These are phyloP conservation scores for Euphorbia pulcherrima DNA, from an alignment of 345 rosid genomes.

Conservation along the genomic window DNA sequence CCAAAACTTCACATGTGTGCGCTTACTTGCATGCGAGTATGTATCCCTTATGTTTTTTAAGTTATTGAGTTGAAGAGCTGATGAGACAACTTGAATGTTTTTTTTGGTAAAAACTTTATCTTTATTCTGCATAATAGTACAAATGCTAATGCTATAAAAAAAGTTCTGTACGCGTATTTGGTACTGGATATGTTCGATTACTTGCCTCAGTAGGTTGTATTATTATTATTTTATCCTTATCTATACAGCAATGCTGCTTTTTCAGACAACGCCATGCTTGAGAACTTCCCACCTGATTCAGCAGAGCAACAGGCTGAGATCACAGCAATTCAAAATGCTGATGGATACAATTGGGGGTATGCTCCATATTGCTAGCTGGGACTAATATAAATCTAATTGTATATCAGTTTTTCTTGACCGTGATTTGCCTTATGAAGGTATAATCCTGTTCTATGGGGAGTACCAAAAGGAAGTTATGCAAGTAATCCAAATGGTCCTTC, in stretches of 20 bases:
- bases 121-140: neutral
- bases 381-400: neutral
- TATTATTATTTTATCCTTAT: slow-evolving; percentile 8
- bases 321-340: slow-evolving; percentile 61
- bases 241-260: slow-evolving; percentile 22
- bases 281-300: slow-evolving; percentile 71
- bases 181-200: neutral
- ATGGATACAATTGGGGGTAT: slow-evolving; percentile 98
- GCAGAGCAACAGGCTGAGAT: slow-evolving; percentile 72
- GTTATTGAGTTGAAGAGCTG: neutral
- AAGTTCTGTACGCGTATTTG: neutral
- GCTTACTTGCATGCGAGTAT: neutral
- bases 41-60: neutral
- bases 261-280: slow-evolving; percentile 65
- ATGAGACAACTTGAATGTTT: neutral
- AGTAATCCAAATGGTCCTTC: slow-evolving; percentile 65
- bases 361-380: slow-evolving; percentile 21
- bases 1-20: neutral
- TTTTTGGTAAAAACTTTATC: neutral
- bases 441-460: slow-evolving; percentile 94
- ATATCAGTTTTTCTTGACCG: slow-evolving; percentile 10
- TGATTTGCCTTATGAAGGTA: slow-evolving; percentile 49
- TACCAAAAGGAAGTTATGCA: slow-evolving; percentile 97
- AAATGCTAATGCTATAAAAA: neutral
- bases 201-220: neutral